Conservation (phyloP, 495 filamentous ascomycete genomes). For the Aspergillus bertholletiae region DNA sequence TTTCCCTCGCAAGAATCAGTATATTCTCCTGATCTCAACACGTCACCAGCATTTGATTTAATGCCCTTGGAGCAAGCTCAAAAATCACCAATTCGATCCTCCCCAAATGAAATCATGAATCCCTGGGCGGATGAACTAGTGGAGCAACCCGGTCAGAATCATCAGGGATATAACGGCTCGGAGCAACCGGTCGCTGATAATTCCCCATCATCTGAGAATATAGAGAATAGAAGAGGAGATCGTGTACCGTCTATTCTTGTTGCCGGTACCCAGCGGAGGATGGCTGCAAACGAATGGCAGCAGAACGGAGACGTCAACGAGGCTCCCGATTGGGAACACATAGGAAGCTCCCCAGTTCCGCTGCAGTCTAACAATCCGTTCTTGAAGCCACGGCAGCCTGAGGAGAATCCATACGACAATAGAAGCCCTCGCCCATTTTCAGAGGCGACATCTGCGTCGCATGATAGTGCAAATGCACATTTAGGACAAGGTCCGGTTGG, state of each 20-base stretch:
- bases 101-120: conserved; percentile 25
- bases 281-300: conserved; percentile 24
- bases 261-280: conserved; percentile 22
- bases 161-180: neutral
- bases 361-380: conserved; percentile 47
- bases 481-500: conserved; percentile 31
- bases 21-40: conserved; percentile 42
- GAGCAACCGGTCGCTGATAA: conserved; percentile 2
- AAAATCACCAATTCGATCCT: conserved; percentile 35
- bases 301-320: conserved; percentile 5
- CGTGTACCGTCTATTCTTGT: conserved; percentile 25
- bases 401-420: conserved; percentile 23
- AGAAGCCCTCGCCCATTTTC: conserved; percentile 24
- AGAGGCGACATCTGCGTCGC: conserved; percentile 13
- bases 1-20: conserved; percentile 35
- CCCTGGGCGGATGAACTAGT: conserved; percentile 34
- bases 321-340: conserved; percentile 22
- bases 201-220: conserved; percentile 1
- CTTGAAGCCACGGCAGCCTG: conserved; percentile 26
- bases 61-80: conserved; percentile 45
- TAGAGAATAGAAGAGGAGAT: conserved; percentile 10
- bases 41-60: conserved; percentile 40
- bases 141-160: conserved; percentile 18
- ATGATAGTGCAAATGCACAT: conserved; percentile 23
- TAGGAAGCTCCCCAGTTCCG: conserved; percentile 20